Conservation (phyloP, 2,329 filamentous ascomycete genomes). For the Monilinia aucupariae region DNA sequence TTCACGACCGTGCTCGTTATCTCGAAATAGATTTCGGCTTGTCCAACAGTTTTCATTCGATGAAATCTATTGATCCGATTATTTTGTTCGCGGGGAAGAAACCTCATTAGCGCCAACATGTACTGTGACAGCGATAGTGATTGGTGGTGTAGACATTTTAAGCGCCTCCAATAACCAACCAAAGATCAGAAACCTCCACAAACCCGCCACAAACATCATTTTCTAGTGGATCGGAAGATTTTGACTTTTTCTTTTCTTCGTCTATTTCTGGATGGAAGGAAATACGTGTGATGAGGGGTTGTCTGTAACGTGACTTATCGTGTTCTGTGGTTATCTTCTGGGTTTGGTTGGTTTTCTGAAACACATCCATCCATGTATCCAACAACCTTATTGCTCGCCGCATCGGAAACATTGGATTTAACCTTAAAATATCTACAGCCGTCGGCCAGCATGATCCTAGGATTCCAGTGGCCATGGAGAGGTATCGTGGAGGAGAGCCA, state of each 20-base stretch:
- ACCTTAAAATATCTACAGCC: background rate
- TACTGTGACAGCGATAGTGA: constrained; percentile 12
- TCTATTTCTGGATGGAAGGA: constrained; percentile 7
- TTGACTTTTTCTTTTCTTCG: too few species aligned
- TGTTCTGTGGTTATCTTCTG: background rate
- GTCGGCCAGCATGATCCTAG: background rate
- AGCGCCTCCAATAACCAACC: constrained; percentile 14
- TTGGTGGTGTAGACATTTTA: constrained; percentile 7
- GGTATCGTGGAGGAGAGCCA: background rate
- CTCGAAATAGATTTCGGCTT: constrained; percentile 15
- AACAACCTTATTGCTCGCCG: background rate
- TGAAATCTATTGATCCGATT: constrained; percentile 7
- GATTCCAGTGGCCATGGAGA: background rate
- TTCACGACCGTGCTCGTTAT: constrained; percentile 4
- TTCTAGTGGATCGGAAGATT: constrained; percentile 11
- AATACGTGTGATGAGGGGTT: background rate
- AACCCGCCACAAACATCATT: background rate
- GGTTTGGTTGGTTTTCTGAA: constrained; percentile 13
- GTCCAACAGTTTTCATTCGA: constrained; percentile 4
- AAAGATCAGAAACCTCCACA: background rate
- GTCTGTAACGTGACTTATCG: constrained; percentile 9
- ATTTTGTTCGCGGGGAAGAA: constrained; percentile 17
- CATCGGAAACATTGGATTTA: constrained; percentile 1
- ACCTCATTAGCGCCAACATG: constrained; percentile 16
- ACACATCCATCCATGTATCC: constrained; percentile 1